Percentiles rank a stretch among this genome's conserved stretches.
These are phyloP conservation scores for Fraxinus nigra DNA, from an alignment of 305 asterid species.

Conservation along the genomic window DNA sequence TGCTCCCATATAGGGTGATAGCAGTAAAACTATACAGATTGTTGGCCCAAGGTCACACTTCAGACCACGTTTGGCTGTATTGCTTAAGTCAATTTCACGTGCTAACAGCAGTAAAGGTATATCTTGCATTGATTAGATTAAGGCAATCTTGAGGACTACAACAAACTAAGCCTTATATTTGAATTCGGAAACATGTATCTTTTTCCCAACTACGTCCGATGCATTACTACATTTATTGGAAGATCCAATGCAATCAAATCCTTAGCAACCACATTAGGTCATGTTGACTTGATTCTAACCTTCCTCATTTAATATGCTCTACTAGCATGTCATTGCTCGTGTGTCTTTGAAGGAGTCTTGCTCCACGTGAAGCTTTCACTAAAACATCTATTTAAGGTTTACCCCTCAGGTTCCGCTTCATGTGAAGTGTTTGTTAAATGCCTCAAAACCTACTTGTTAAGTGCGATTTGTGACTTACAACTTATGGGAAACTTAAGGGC, in stretches of 20 bases:
- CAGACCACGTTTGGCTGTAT: background rate
- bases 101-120: background rate
- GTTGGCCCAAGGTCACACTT: background rate
- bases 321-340: background rate
- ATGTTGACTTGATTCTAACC: background rate
- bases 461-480: background rate
- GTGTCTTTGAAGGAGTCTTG: background rate
- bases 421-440: background rate
- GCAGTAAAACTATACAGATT: background rate
- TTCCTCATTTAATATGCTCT: background rate
- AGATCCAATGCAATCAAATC: background rate
- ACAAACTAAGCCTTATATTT: background rate
- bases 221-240: background rate
- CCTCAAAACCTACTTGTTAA: background rate
- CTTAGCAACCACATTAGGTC: background rate
- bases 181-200: background rate
- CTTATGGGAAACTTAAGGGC: background rate
- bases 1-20: background rate
- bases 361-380: background rate
- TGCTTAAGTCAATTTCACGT: background rate
- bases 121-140: background rate
- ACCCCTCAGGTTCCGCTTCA: background rate
- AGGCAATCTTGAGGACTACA: background rate
- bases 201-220: background rate
- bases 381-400: background rate